Base-by-base conservation (phyloP, 192 early-diverging fungal genomes). In the Pilaira anomala region DNA sequence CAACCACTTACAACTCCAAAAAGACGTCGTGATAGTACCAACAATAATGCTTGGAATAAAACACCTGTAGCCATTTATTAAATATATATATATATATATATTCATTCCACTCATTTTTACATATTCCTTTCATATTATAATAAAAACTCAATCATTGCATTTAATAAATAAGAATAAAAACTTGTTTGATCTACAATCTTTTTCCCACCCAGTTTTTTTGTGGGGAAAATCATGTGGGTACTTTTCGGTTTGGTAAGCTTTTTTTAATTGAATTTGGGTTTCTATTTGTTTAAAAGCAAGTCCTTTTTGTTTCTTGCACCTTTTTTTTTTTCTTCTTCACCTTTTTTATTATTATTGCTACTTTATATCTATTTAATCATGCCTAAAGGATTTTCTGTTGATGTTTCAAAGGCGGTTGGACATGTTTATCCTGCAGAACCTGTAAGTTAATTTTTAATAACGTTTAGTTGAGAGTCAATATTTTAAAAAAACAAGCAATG, bases 321-420 rank as follows among this genome's bases (percentile, higher is more conserved):
- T 55, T 26, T 13, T 13, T 25, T 12, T 13, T 50, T 25, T 14
- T 51, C 26, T n/a, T 12, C 28, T 9, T 13, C 12, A 46, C 44
- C 44, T 13, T 19, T 19, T 46, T 4, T 46, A 5, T 46, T 46
- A 1, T n/a, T 46, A 5, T 46, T 19, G n/a, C n/a, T n/a, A n/a
- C n/a, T 45, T n/a, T 45, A 7, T 45, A 45, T 16, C 3, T 45
- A 45, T n/a, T 7, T 3, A 60, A 30, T 60, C 22, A 46, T 60
- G 59, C 59, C 45, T 25, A 33, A 74, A 65, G 66, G 66, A 22
- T 74, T 45, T 45, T 40, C 19, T 40, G 84, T 86, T 30, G 80
- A 86, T 65, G 63, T 78, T 21, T 48, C 45, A n/a, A 87, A 87
- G 68, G 82, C 83, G 11, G 82, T 78, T 48, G 85, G 83, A 12